Evolutionary conservation across 140 eudicot species (phyloP), one percentile per base, ranked within the genome.

Genomic region (Cichorium intybus): DNA sequence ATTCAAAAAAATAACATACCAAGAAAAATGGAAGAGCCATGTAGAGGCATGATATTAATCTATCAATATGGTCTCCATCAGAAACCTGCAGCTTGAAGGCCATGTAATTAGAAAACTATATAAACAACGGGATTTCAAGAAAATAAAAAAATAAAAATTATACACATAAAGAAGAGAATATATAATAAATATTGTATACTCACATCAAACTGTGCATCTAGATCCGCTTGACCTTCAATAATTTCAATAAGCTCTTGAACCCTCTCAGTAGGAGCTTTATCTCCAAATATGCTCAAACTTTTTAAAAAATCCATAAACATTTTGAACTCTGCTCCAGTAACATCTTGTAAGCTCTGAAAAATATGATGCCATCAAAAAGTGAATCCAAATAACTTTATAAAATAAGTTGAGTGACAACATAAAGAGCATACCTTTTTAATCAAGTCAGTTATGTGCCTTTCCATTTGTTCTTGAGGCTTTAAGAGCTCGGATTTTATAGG

Each of bases 401-500:
- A n/a, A n/a, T n/a, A n/a, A n/a, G n/a, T n/a, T n/a, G n/a, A n/a
- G n/a, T n/a, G n/a, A n/a, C n/a, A n/a, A n/a, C n/a, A n/a, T n/a
- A n/a, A 49, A 58, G 2, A 50, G 18, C 83, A 29, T 72, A 92
- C 98, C 82, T 83, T 92, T 64, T 88, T 92, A 24, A 92, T 83
- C 73, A 92, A 70, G 75, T 92, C 96, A 68, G 98, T 92, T 71
- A 87, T 88, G 62, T 88, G 98, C 56, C 95, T 83, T 77, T 92
- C 98, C 98, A 92, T 92, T 67, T 79, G 85, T 65, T 87, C 96
- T 68, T 74, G 80, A 24, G 98, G 98, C 83, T 85, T 92, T 66
- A 92, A 76, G 64, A 92, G 96, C 77, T 92, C 98, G n/a, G 95
- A 63, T 81, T 85, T 92, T 17, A 92, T 60, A 69, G 96, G 96